These are phyloP conservation scores for Euphorbia neoarborescens DNA, from an alignment of 441 rosid genomes.

Conservation along the genomic window DNA sequence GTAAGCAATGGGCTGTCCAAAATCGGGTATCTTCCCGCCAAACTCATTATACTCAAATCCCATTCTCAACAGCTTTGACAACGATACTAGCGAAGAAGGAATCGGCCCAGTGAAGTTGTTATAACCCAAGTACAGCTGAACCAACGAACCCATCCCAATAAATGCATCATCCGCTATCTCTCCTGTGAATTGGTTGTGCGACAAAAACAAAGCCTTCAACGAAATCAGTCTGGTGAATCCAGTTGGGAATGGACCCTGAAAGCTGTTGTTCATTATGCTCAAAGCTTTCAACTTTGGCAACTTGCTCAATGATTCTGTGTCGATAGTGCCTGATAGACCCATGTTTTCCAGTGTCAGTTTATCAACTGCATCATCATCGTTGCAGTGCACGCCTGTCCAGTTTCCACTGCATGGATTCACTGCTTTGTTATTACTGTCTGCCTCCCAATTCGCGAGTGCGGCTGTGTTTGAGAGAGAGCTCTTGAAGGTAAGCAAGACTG, in stretches of 20 bases:
- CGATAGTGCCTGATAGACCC: conserved; percentile 47
- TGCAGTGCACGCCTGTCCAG: conserved; percentile 59
- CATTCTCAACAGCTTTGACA: conserved; percentile 33
- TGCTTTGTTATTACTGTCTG: background rate
- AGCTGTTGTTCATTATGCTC: conserved; percentile 51
- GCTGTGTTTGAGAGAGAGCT: conserved; percentile 29
- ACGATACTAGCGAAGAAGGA: conserved; percentile 34
- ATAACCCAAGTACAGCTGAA: conserved; percentile 39
- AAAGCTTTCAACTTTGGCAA: conserved; percentile 37
- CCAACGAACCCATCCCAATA: conserved; percentile 39
- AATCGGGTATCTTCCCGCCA: conserved; percentile 42
- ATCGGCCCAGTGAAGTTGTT: conserved; percentile 46
- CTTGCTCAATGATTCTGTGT: conserved; percentile 29
- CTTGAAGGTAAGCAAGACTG: conserved; percentile 44
- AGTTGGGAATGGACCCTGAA: conserved; percentile 48
- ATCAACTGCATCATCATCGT: conserved; percentile 21
- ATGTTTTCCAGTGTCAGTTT: conserved; percentile 47
- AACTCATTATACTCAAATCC: conserved; percentile 47
- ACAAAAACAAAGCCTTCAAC: conserved; percentile 41
- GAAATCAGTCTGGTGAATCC: conserved; percentile 28
- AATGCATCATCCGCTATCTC: conserved; percentile 36
- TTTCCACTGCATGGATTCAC: conserved; percentile 31
- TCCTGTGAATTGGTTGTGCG: conserved; percentile 49
- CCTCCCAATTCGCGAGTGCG: conserved; percentile 35
- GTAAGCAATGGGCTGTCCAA: conserved; percentile 27